Evolutionary conservation across 2,329 filamentous ascomycete genomes (phyloP).

Genomic region (Sclerotiophoma versabilis): DNA sequence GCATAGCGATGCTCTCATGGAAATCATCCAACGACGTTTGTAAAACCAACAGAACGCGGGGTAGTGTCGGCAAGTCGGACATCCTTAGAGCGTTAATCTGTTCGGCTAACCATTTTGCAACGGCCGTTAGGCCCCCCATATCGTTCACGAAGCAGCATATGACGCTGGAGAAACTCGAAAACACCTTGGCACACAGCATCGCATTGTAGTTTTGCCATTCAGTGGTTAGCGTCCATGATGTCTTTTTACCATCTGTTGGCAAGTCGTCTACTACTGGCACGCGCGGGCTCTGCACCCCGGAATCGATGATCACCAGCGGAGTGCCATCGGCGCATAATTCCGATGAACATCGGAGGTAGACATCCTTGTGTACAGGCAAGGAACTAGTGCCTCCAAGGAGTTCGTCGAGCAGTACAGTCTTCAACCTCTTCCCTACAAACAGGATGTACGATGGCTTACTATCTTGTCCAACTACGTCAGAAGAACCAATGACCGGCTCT

Average conservation of each 20-base stretch:
- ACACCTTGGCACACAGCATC: background rate
- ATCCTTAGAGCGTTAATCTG: background rate
- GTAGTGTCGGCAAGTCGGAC: background rate
- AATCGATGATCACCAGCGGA: constrained; percentile 2
- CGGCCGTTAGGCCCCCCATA: background rate
- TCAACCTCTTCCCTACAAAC: background rate
- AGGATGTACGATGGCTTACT: background rate
- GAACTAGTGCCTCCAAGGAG: background rate
- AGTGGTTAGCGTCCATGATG: background rate
- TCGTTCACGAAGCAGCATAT: background rate
- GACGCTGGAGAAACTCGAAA: background rate
- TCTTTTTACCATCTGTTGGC: background rate
- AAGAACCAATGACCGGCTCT: background rate
- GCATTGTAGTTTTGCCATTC: background rate
- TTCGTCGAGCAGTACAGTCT: constrained; percentile 3
- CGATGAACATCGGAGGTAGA: background rate
- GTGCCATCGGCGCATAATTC: background rate
- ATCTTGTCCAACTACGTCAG: background rate
- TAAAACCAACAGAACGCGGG: background rate
- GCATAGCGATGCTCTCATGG: background rate
- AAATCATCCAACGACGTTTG: background rate
- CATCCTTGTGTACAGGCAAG: constrained; percentile 2
- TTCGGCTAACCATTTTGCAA: background rate
- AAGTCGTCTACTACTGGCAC: background rate
- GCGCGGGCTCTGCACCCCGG: background rate